These are phyloP conservation scores for Keqinozyma sinolaborantium DNA, from an alignment of 1,139 yeast genomes.

Conservation along the genomic window DNA sequence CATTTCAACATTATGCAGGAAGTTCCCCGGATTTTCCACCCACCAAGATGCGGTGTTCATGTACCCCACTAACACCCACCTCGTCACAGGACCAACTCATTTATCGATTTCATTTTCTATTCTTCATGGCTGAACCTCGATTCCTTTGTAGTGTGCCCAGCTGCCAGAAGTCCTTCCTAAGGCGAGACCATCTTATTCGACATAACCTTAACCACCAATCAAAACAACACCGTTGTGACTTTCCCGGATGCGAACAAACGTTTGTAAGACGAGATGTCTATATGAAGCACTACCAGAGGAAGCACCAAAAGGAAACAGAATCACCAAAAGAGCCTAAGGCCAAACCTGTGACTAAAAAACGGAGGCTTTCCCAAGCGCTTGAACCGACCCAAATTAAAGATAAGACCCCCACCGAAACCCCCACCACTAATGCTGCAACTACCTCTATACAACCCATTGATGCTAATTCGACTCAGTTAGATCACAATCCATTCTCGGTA, in stretches of 20 bases:
- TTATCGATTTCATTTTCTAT: no score
- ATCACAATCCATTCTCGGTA: constrained; percentile 4
- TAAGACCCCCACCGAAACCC: no score
- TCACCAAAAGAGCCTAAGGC: no score
- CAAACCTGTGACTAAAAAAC: no score
- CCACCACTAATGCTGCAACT: no score
- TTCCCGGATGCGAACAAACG: constrained; percentile 34
- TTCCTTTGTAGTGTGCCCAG: constrained; percentile 12
- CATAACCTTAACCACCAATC: constrained; percentile 44
- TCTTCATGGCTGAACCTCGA: constrained; percentile 2
- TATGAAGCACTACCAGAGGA: constrained; percentile 9
- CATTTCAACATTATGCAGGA: no score
- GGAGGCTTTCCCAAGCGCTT: no score
- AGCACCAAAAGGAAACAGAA: constrained; percentile 8
- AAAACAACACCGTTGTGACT: constrained; percentile 26
- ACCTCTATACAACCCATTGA: no score
- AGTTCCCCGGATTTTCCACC: not conserved
- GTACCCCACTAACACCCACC: no score
- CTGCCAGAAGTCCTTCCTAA: constrained; percentile 38
- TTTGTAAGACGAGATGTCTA: constrained; percentile 37
- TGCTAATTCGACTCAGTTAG: not conserved
- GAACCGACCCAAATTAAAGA: no score
- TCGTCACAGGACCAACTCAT: no score
- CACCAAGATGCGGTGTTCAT: no score
- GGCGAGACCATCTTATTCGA: constrained; percentile 41